These are phyloP conservation scores for Candida methanosorbosa DNA, from an alignment of 805 yeast species.

Conservation along the genomic window DNA sequence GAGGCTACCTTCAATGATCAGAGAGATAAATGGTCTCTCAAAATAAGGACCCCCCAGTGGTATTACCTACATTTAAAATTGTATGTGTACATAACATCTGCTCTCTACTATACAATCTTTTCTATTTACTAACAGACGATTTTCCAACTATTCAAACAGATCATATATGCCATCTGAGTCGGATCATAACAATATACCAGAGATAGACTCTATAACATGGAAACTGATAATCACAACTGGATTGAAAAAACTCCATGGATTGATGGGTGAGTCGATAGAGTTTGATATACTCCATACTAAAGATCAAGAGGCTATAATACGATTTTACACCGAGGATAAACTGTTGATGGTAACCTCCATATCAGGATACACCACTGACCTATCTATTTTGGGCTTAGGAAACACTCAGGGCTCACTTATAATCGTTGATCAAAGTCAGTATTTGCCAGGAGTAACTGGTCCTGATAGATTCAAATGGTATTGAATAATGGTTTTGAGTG, in stretches of 20 bases:
- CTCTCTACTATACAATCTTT: too few species aligned
- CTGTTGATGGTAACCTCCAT: conserved; percentile 10
- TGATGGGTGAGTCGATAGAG: conserved; percentile 18
- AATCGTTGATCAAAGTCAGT: conserved; percentile 11
- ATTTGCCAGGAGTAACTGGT: conserved; percentile 16
- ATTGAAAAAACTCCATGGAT: conserved; percentile 16
- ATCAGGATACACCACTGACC: conserved; percentile 6
- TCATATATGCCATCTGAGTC: too few species aligned
- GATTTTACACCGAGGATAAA: conserved; percentile 16
- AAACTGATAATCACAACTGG: conserved; percentile 13
- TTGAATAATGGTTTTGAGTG: too few species aligned
- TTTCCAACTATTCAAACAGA: too few species aligned
- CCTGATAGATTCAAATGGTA: conserved; percentile 10
- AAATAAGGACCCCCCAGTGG: conserved; percentile 6
- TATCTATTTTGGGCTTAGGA: conserved; percentile 4
- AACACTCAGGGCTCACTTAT: conserved; percentile 4
- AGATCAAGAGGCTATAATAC: conserved; percentile 7
- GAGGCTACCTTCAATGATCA: too few species aligned
- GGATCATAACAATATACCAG: too few species aligned
- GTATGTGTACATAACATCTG: too few species aligned
- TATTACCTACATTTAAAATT: conserved; percentile 7
- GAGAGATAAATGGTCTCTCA: conserved; percentile 4
- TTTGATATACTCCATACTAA: conserved; percentile 14
- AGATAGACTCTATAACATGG: conserved; percentile 16
- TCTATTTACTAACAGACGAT: too few species aligned